A percentile compares a stretch with the other conserved stretches of the same genome.
These are phyloP conservation scores for Colletotrichum filicis DNA, from an alignment of 2,329 filamentous ascomycete genomes.

Conservation along the genomic window DNA sequence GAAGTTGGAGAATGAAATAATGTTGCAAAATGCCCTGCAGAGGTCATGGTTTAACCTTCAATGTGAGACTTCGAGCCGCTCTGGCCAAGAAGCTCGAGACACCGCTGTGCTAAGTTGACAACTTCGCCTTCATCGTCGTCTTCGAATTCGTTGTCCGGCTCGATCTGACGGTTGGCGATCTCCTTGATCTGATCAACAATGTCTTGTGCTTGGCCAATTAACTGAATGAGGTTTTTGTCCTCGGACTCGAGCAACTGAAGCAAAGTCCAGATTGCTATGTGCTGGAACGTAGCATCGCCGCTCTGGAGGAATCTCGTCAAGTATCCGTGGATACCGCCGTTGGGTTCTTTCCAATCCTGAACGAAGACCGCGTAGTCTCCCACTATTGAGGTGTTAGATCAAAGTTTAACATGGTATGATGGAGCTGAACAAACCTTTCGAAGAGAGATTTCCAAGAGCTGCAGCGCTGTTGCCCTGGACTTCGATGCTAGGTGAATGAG, in stretches of 20 bases:
- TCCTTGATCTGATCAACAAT: conserved; percentile 91
- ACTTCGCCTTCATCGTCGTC: conserved; percentile 95
- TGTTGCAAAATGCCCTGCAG: conserved; percentile 4
- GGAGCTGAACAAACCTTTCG: conserved; percentile 77
- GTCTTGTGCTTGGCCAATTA: conserved; percentile 90
- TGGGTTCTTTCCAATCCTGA: conserved; percentile 90
- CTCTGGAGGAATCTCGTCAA: conserved; percentile 92
- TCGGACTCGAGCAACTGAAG: conserved; percentile 96
- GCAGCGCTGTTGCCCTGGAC: conserved; percentile 98
- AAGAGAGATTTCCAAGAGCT: conserved; percentile 93
- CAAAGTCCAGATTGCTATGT: conserved; percentile 98
- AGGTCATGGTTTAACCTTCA: conserved; percentile 69
- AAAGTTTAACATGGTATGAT: conserved; percentile 4
- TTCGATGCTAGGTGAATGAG: conserved; percentile 94
- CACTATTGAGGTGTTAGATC: conserved; percentile 65
- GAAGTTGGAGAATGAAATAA: conserved; percentile 20
- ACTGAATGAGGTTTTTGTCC: conserved; percentile 86
- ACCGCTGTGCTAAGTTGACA: conserved; percentile 88
- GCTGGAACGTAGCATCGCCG: conserved; percentile 96
- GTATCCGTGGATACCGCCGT: conserved; percentile 95
- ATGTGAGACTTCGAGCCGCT: conserved; percentile 82
- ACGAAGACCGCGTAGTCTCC: conserved; percentile 97
- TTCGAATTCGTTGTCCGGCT: conserved; percentile 85
- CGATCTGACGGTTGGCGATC: conserved; percentile 89
- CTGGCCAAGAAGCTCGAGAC: conserved; percentile 86